Evolutionary conservation across 345 rosid species (phyloP), one percentile per base, ranked within the genome.

Genomic region (Nasturtium officinale): DNA sequence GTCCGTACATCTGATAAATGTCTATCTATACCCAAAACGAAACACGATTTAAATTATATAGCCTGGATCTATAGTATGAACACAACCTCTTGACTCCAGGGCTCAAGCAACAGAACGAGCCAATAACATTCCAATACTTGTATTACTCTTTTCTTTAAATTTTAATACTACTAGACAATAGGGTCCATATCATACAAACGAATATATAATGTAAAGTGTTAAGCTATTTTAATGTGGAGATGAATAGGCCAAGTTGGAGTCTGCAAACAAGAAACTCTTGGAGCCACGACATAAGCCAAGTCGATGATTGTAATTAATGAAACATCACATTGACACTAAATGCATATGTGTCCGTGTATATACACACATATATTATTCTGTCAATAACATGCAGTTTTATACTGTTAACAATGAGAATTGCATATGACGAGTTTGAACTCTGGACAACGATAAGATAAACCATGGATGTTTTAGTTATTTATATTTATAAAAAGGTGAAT

Each of bases 241-340:
- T 67, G 57, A 75, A 68, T 43, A 68, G 21, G 69, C 69, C 74
- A 75, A 68, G 69, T 68, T 68, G 58, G 74, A 52, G 60, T 76
- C 55, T 12, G 32, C 79, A 61, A 61, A 29, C 54, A 45, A 53
- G 18, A 68, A 75, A 47, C 51, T 45, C 57, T 68, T 53, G 6
- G 43, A 23, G 33, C 62, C 63, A 67, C 74, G 32, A 67, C 69
- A 67, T 67, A 60, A 67, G 50, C 65, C 79, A 61, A 75, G 79
- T 68, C 61, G 74, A 55, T 68, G 69, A 68, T 42, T 54, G 50
- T 68, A 75, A 43, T 61, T 68, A 75, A 76, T 61, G 63, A 61
- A 66, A 56, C 73, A 64, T 25, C 46, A 46, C 32, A 8, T 48
- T 17, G 59, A 32, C 64, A 57, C 15, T 65, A 18, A 58, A 58